Evolutionary conservation across 345 rosid species (phyloP), one percentile per base, ranked within the genome.

Genomic region (Cochlearia excelsa): DNA sequence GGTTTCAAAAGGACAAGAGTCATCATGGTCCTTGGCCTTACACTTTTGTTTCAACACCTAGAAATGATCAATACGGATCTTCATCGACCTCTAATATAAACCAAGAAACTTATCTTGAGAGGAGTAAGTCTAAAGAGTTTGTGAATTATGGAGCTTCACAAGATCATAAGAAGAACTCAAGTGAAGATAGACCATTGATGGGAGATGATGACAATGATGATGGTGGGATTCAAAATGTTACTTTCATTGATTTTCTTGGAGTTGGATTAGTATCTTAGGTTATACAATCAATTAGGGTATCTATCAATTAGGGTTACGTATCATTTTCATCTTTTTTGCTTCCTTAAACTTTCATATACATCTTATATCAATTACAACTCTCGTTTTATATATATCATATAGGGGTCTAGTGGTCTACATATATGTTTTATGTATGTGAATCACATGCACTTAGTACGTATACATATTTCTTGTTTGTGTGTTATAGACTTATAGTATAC

Each of bases 201-300:
- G 63, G 10, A 63, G 61, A 57, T 66, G 63, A n/a, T n/a, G n/a
- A n/a, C n/a, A n/a, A n/a, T n/a, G n/a, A n/a, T n/a, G n/a, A 63
- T 46, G 70, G 60, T 57, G 65, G 7, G 51, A 51, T 57, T 51
- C 57, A 46, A n/a, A 67, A 69, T 64, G 78, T 70, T 75, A 50
- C 75, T 38, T 75, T 77, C 62, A 79, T 81, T 54, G 86, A 81
- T 63, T 81, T 81, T 79, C 86, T 81, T 65, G 82, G 83, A 54
- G 86, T 81, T 53, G 85, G 82, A 65, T 47, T 65, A 59, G 57
- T 65, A 27, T 73, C 80, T 48, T 74, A 68, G 62, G 51, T 63
- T 57, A 41, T 40, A 30, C 61, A 35, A 51, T 64, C 70, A 70
- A n/a, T n/a, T n/a, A n/a, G 29, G 60, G 70, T 51, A n/a, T 64